Percentiles rank a stretch among this genome's conserved stretches.
These are phyloP conservation scores for Tetrahymena elliotti DNA, from an alignment of 73 alveolate species.

Conservation along the genomic window DNA sequence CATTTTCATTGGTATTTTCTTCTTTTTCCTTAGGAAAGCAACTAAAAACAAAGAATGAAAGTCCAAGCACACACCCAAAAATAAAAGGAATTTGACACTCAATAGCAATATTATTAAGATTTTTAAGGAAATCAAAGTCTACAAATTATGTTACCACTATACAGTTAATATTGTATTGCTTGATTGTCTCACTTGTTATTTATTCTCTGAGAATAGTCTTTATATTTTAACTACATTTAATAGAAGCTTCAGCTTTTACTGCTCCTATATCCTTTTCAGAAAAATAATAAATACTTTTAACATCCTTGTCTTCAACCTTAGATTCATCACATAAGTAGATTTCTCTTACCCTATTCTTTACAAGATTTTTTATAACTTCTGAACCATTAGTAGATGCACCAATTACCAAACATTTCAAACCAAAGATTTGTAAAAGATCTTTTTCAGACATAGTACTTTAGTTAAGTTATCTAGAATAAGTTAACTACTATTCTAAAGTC, in stretches of 20 bases:
- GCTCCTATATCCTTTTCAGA: not conserved
- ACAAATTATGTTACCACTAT: not conserved
- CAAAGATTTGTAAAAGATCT: not conserved
- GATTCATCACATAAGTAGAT: not conserved
- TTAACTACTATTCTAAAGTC: too few species aligned
- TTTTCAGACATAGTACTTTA: not conserved
- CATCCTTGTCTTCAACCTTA: not conserved
- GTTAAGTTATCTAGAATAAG: not conserved
- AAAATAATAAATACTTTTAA: not conserved
- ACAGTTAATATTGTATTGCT: not conserved
- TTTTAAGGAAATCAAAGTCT: not conserved
- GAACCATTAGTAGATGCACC: not conserved
- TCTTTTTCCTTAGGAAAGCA: not conserved
- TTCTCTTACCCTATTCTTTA: not conserved
- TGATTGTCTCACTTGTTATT: not conserved
- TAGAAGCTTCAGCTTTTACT: not conserved
- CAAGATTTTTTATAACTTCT: not conserved
- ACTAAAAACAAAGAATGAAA: not conserved
- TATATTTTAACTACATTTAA: not conserved
- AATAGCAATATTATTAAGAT: not conserved
- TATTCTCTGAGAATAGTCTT: not conserved
- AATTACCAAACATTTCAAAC: not conserved
- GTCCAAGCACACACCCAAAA: not conserved
- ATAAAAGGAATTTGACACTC: not conserved
- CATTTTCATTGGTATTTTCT: not conserved